Conservation (phyloP, 352 stramenopile genomes). For the Globisporangium sylvaticum region DNA sequence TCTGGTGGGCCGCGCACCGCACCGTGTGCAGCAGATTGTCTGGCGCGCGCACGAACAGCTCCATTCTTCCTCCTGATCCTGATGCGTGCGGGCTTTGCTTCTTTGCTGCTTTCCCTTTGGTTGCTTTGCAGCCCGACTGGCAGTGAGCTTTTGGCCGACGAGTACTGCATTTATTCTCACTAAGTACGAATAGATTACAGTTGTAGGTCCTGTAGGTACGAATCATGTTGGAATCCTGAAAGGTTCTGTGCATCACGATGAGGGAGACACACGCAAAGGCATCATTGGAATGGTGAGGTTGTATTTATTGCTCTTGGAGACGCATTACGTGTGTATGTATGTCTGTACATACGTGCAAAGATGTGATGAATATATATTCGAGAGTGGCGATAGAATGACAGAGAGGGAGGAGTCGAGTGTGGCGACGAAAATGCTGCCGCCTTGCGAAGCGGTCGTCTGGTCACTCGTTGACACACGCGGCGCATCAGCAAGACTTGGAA, state of each 20-base stretch:
- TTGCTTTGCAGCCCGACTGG: neutral
- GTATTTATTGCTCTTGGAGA: neutral
- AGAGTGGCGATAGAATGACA: neutral
- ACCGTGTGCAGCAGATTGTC: conserved; percentile 17
- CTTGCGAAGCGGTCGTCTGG: neutral
- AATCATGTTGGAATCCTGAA: neutral
- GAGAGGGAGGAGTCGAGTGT: neutral
- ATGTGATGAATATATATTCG: neutral
- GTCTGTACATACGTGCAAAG: neutral
- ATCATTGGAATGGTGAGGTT: too few relatives aligned
- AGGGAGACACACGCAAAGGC: too few relatives aligned
- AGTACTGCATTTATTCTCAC: neutral
- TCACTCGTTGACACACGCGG: neutral
- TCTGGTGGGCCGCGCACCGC: conserved; percentile 6
- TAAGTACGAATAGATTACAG: neutral
- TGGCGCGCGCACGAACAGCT: conserved; percentile 27
- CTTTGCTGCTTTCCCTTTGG: neutral
- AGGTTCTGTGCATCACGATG: neutral
- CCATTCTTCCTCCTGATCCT: conserved; percentile 11
- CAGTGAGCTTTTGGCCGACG: neutral
- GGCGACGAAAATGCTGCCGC: neutral
- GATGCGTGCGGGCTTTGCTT: neutral
- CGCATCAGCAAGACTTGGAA: neutral
- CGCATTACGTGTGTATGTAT: neutral
- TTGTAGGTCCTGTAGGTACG: neutral